These are phyloP conservation scores for Arthrobotrys entomopaga DNA, from an alignment of 2,329 filamentous ascomycete genomes.

Conservation along the genomic window DNA sequence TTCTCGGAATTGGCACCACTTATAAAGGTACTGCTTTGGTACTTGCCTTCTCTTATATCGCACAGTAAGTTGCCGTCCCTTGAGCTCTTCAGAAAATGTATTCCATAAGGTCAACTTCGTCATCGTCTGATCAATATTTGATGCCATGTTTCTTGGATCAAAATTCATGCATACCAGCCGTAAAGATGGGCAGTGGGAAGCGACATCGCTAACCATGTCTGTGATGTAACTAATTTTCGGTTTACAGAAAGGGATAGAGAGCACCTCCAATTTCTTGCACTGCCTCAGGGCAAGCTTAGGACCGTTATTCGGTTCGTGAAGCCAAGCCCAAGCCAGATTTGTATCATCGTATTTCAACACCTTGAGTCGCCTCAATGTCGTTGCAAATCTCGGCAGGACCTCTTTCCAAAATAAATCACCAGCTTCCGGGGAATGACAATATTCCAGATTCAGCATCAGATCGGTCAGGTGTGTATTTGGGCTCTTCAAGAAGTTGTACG, in stretches of 20 bases:
- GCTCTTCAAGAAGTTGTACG: not conserved
- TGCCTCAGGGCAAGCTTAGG: not conserved
- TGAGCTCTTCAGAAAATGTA: not conserved
- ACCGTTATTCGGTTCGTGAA: not conserved
- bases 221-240: not conserved
- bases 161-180: not conserved
- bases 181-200: not conserved
- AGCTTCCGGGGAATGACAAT: not conserved
- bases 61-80: not conserved
- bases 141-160: not conserved
- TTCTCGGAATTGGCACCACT: not conserved
- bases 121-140: not conserved
- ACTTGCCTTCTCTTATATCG: not conserved
- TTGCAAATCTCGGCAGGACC: constrained; percentile 1
- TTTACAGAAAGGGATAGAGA: constrained; percentile 4
- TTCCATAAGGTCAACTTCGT: not conserved
- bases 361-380: not conserved
- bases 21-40: too few species aligned
- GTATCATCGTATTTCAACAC: not conserved
- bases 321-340: not conserved
- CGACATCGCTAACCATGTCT: not conserved
- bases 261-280: not conserved
- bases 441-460: not conserved
- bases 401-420: not conserved
- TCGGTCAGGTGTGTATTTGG: not conserved